Evolutionary conservation across 1,284 basidiomycete species (phyloP).

Genomic region (Boletellus sp.): DNA sequence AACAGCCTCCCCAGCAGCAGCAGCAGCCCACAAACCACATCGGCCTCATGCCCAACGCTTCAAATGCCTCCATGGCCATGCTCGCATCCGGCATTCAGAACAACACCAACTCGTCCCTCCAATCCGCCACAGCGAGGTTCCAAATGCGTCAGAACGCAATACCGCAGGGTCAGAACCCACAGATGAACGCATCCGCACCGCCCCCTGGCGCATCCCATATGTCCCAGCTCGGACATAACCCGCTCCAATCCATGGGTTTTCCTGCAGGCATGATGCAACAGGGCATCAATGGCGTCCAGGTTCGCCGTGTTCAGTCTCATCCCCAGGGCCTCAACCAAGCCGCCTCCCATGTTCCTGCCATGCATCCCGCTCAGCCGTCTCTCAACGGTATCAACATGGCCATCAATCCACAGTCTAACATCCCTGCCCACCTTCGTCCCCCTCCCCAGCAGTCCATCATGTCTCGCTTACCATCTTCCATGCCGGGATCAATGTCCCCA

Average conservation of each 20-base stretch:
- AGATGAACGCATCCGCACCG: conserved; percentile 36
- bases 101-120: conserved; percentile 14
- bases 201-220: conserved; percentile 37
- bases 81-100: conserved; percentile 26
- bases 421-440: conserved; percentile 35
- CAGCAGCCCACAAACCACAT: conserved; percentile 31
- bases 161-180: conserved; percentile 37
- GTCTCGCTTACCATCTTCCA: conserved; percentile 35
- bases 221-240: conserved; percentile 35
- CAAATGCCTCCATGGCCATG: conserved; percentile 27
- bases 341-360: conserved; percentile 34
- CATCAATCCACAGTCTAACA: conserved; percentile 39
- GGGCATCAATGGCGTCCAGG: conserved; percentile 29
- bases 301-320: conserved; percentile 54
- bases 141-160: conserved; percentile 29
- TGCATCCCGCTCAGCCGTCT: conserved; percentile 36
- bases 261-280: conserved; percentile 38
- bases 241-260: conserved; percentile 40
- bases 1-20: conserved; percentile 32
- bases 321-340: conserved; percentile 40
- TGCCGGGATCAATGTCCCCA: conserved; percentile 41
- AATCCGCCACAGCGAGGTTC: conserved; percentile 22
- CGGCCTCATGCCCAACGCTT: conserved; percentile 29
- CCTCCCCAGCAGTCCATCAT: conserved; percentile 33
- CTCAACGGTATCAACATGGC: conserved; percentile 40